A percentile compares a stretch with the other conserved stretches of the same genome.
phyloP scores from a whole-genome alignment of 805 yeast species.

The Maudiozyma turicensis region DNA sequence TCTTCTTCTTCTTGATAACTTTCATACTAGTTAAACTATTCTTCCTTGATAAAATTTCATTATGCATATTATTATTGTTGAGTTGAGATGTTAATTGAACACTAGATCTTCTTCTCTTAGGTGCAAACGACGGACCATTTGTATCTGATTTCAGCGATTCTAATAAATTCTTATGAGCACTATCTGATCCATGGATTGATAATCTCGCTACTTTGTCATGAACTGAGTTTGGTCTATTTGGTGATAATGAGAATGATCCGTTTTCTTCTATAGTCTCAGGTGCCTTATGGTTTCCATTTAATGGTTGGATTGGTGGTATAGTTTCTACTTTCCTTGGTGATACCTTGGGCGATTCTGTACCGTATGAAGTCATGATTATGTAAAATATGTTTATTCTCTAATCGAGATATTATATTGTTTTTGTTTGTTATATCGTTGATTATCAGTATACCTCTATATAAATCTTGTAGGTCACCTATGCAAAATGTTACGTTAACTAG shows the following conservation, averaged over 20 bases:
- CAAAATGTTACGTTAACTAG: too few relatives aligned
- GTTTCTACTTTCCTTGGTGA: slow-evolving; percentile 7
- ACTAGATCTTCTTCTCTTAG: slow-evolving; percentile 25
- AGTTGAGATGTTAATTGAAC: slow-evolving; percentile 5
- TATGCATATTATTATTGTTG: background rate
- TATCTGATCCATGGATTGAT: slow-evolving; percentile 14
- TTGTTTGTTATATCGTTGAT: too few relatives aligned
- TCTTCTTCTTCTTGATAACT: slow-evolving; percentile 26
- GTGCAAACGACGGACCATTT: background rate
- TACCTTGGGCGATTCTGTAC: slow-evolving; percentile 6
- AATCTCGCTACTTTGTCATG: slow-evolving; percentile 19
- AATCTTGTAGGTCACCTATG: too few relatives aligned
- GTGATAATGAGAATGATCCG: background rate
- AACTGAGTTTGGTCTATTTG: slow-evolving; percentile 3
- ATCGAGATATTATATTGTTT: too few relatives aligned
- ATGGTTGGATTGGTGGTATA: background rate
- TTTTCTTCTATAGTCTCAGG: background rate
- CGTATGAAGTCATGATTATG: background rate
- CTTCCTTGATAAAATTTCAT: slow-evolving; percentile 3
- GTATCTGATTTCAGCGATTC: background rate
- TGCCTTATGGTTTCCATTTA: background rate
- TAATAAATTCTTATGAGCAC: slow-evolving; percentile 3
- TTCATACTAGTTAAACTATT: slow-evolving; percentile 5
- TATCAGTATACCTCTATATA: too few relatives aligned
- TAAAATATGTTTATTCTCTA: too few relatives aligned